These are phyloP conservation scores for Angomonas deanei DNA, from an alignment of 208 protist genomes.

Conservation along the genomic window DNA sequence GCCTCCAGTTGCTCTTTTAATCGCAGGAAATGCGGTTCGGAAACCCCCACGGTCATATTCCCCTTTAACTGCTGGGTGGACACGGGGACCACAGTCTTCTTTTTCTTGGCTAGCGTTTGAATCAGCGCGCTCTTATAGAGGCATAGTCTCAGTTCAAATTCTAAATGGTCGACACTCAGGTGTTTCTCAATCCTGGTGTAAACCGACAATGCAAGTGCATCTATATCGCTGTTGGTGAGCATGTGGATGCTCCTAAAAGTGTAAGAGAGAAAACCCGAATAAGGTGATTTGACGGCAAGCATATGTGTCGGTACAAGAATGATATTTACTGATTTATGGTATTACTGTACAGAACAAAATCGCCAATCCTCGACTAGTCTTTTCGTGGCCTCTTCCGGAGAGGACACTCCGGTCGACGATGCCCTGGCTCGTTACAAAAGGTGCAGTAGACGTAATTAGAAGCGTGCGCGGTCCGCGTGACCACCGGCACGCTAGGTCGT, in stretches of 20 bases:
- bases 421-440: constrained; percentile 79
- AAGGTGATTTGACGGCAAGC: no score
- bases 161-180: background rate
- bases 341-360: no score
- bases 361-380: no score
- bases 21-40: constrained; percentile 26
- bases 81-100: background rate
- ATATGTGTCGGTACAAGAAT: no score
- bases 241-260: no score
- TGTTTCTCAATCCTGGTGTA: background rate
- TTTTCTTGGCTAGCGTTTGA: background rate
- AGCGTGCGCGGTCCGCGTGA: constrained; percentile 33
- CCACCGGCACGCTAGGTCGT: constrained; percentile 1
- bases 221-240: background rate
- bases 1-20: background rate
- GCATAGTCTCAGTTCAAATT: background rate
- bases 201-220: background rate
- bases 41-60: constrained; percentile 12
- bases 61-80: background rate
- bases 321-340: no score
- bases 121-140: background rate
- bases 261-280: no score
- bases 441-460: constrained; percentile 68
- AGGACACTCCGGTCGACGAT: constrained; percentile 66
- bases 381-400: constrained; percentile 55